Conservation (phyloP, 768 basidiomycete genomes). For the Leccinum incarnatum region DNA sequence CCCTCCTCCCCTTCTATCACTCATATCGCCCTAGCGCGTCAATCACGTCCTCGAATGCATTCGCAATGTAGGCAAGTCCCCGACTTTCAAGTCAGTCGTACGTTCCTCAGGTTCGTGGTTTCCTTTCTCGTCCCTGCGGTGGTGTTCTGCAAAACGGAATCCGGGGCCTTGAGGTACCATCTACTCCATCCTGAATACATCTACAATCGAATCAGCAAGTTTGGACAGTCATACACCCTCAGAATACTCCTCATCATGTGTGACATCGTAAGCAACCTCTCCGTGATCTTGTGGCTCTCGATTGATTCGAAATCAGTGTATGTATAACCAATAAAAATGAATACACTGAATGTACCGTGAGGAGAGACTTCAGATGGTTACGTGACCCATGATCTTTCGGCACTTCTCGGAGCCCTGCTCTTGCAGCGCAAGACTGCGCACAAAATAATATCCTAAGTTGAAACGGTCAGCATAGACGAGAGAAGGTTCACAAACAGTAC, state of each 20-base stretch:
- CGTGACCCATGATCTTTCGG: too few species aligned
- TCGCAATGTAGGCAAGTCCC: slow-evolving; percentile 82
- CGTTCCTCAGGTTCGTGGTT: slow-evolving; percentile 74
- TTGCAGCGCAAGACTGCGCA: too few species aligned
- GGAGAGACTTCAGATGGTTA: too few species aligned
- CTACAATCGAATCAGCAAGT: slow-evolving; percentile 82
- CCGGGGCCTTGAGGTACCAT: slow-evolving; percentile 67
- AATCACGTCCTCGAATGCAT: slow-evolving; percentile 89
- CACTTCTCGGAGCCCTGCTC: too few species aligned
- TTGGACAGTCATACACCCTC: slow-evolving; percentile 78
- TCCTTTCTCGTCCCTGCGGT: neutral
- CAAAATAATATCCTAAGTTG: too few species aligned
- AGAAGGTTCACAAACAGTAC: too few species aligned
- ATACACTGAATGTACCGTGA: too few species aligned
- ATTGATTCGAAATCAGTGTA: neutral
- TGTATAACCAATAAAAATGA: too few species aligned
- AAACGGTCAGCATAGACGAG: too few species aligned
- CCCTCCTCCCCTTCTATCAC: neutral
- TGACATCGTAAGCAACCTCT: slow-evolving; percentile 70
- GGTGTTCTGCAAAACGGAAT: slow-evolving; percentile 8
- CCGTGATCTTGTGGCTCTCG: neutral
- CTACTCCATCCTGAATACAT: slow-evolving; percentile 98
- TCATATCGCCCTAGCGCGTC: slow-evolving; percentile 51
- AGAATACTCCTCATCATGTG: slow-evolving; percentile 86
- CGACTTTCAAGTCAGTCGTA: slow-evolving; percentile 94